Conservation (phyloP, 2,329 filamentous ascomycete genomes). For the Coniochaeta prunicola region DNA sequence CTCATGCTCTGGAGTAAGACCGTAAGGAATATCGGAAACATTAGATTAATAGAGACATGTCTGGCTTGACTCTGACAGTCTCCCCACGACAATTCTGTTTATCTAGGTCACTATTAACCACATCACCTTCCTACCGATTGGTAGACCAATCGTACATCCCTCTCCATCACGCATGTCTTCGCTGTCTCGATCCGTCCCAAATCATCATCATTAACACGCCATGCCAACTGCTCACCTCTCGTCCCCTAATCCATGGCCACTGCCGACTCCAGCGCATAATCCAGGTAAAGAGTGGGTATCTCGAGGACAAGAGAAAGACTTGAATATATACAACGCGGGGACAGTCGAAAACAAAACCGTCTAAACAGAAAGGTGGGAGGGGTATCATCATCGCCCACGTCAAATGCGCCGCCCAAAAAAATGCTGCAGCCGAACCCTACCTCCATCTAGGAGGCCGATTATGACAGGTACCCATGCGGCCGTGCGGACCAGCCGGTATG, state of each 20-base stretch:
- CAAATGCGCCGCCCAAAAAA: conserved; percentile 1
- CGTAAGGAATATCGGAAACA: background rate
- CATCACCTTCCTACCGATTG: background rate
- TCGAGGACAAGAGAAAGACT: background rate
- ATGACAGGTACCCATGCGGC: background rate
- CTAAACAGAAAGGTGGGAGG: background rate
- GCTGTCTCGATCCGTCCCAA: background rate
- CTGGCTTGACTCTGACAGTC: background rate
- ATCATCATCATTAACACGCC: background rate
- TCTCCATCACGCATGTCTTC: background rate
- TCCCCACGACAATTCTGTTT: background rate
- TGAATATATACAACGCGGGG: background rate
- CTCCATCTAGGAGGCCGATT: background rate
- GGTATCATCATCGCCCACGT: background rate
- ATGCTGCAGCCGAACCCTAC: background rate
- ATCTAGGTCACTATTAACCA: background rate
- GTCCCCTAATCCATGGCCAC: background rate
- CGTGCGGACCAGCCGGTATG: background rate
- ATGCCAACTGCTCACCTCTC: background rate
- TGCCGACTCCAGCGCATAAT: background rate
- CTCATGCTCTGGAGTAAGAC: background rate
- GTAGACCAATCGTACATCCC: background rate
- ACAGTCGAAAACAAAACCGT: background rate
- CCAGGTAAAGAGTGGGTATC: conserved; percentile 1
- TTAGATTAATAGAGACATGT: background rate